Evolutionary conservation across 2,329 filamentous ascomycete genomes (phyloP).

Genomic region (Elsinoe australis): DNA sequence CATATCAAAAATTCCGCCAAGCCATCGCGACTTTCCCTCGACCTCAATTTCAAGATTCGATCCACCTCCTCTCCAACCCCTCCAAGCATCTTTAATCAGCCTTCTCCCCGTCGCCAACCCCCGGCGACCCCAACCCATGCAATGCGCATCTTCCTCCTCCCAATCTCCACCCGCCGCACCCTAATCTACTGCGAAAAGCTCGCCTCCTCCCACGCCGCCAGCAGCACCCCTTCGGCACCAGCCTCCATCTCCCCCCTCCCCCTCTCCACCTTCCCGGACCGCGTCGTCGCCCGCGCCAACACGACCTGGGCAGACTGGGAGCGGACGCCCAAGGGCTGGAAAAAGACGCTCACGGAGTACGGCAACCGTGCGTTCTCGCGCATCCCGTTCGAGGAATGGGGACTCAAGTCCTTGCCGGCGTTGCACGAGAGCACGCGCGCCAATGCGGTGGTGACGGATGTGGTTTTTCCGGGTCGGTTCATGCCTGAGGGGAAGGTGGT

Average conservation of each 20-base stretch:
- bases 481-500: slow-evolving; percentile 56
- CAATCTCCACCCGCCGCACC: slow-evolving; percentile 82
- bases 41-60: not conserved
- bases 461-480: slow-evolving; percentile 67
- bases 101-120: not conserved
- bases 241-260: slow-evolving; percentile 35
- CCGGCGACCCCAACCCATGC: not conserved
- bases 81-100: not conserved
- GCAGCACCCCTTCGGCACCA: slow-evolving; percentile 37
- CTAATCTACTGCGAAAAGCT: slow-evolving; percentile 85
- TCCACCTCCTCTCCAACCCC: not conserved
- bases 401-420: slow-evolving; percentile 85
- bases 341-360: slow-evolving; percentile 75
- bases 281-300: slow-evolving; percentile 61
- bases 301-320: slow-evolving; percentile 83
- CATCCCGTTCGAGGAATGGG: slow-evolving; percentile 97
- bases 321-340: slow-evolving; percentile 63
- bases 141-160: slow-evolving; percentile 92
- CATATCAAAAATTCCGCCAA: slow-evolving; percentile 2
- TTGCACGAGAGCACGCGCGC: slow-evolving; percentile 59
- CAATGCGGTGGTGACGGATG: slow-evolving; percentile 44
- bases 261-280: slow-evolving; percentile 55
- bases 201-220: slow-evolving; percentile 29
- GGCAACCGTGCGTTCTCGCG: slow-evolving; percentile 78
- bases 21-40: slow-evolving; percentile 9